phyloP scores from a whole-genome alignment of 129 eudicot genomes.

The Flaveria bidentis region DNA sequence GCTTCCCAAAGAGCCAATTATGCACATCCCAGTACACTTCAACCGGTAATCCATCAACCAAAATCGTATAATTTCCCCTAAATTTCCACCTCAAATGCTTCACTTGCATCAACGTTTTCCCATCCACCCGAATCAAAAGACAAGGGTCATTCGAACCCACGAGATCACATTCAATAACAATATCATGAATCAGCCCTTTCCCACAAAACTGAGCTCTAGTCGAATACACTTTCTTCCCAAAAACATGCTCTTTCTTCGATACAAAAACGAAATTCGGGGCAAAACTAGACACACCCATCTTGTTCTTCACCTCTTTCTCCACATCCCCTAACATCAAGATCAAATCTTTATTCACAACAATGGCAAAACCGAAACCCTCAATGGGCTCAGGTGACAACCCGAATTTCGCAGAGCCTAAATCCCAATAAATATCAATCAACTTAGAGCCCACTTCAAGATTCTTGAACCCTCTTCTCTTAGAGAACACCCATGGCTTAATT shows the following conservation, averaged over 20 bases:
- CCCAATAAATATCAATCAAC: conserved; percentile 58
- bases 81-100: conserved; percentile 70
- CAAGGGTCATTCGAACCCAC: conserved; percentile 45
- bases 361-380: conserved; percentile 58
- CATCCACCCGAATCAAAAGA: conserved; percentile 54
- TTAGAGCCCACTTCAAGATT: conserved; percentile 47
- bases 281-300: conserved; percentile 35
- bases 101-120: conserved; percentile 59
- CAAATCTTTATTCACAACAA: conserved; percentile 51
- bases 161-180: conserved; percentile 58
- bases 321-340: conserved; percentile 61
- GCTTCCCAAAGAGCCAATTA: conserved; percentile 72
- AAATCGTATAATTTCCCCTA: conserved; percentile 63
- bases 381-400: conserved; percentile 72
- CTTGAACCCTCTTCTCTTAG: conserved; percentile 60
- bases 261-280: conserved; percentile 44
- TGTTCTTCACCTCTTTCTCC: conserved; percentile 50
- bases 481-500: conserved; percentile 67
- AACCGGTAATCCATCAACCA: conserved; percentile 72
- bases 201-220: conserved; percentile 63
- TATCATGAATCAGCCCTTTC: conserved; percentile 52
- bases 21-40: conserved; percentile 85
- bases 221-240: conserved; percentile 54
- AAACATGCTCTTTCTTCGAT: conserved; percentile 62
- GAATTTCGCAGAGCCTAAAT: conserved; percentile 58